These are phyloP conservation scores for Platanthera zijinensis DNA, from an alignment of 106 monocot species.

Conservation along the genomic window DNA sequence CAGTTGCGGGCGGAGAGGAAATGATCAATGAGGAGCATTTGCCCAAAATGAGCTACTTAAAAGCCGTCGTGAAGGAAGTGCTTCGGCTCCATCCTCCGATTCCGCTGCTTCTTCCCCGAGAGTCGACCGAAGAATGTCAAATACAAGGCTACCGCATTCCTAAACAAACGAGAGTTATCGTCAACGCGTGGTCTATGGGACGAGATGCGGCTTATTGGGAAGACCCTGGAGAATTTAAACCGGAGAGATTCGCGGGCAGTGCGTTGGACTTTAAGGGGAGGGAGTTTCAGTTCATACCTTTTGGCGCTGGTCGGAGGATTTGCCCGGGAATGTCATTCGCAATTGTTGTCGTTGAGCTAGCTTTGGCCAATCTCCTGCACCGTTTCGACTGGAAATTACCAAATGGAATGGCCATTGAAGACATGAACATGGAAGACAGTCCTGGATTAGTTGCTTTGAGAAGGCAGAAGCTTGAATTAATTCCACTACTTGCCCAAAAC, in stretches of 20 bases:
- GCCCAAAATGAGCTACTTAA: not conserved
- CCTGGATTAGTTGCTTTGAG: not conserved
- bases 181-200: conserved; percentile 10
- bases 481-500: not conserved
- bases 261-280: not conserved
- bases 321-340: conserved; percentile 10
- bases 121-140: conserved; percentile 4
- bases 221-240: not conserved
- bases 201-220: conserved; percentile 6
- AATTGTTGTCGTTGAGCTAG: not conserved
- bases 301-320: conserved; percentile 11
- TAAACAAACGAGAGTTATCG: not conserved
- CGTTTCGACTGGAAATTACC: conserved; percentile 14
- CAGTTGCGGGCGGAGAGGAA: not conserved
- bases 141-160: conserved; percentile 1
- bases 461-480: not conserved
- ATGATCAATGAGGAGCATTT: not conserved
- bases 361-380: conserved; percentile 4
- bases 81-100: not conserved
- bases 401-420: not conserved
- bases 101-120: conserved; percentile 5
- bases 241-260: conserved; percentile 3
- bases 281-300: conserved; percentile 11
- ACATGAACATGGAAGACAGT: conserved; percentile 3
- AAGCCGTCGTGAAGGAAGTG: not conserved